Conservation (phyloP, 768 basidiomycete species). For the Serpula lacrymans region DNA sequence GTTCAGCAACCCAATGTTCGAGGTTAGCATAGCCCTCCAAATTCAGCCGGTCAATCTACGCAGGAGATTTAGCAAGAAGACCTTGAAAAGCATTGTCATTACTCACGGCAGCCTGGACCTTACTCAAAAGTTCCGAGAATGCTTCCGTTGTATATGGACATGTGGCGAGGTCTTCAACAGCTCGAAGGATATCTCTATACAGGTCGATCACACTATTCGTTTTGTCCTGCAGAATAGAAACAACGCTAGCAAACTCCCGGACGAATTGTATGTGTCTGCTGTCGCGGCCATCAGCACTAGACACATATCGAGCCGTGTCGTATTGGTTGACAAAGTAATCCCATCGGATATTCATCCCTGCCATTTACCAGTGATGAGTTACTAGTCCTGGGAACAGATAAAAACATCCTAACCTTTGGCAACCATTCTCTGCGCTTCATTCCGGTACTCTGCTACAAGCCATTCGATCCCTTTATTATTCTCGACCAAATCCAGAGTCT, state of each 20-base stretch:
- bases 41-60: conserved; percentile 88
- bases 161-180: conserved; percentile 83
- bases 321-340: conserved; percentile 96
- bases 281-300: conserved; percentile 72
- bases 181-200: conserved; percentile 79
- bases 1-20: conserved; percentile 85
- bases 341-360: conserved; percentile 96
- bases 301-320: conserved; percentile 73
- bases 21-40: conserved; percentile 94
- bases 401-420: conserved; percentile 60
- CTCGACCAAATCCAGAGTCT: conserved; percentile 90
- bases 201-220: conserved; percentile 91
- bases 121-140: conserved; percentile 73
- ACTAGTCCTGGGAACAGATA: neutral
- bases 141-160: conserved; percentile 84
- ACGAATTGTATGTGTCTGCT: conserved; percentile 93
- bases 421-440: conserved; percentile 92
- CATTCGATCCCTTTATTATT: conserved; percentile 89
- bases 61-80: no score
- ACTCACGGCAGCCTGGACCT: conserved; percentile 81
- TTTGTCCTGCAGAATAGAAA: conserved; percentile 95
- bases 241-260: conserved; percentile 89
- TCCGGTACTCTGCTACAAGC: conserved; percentile 91
- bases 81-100: no score
- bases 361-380: neutral